Evolutionary conservation across 2,329 filamentous ascomycete species (phyloP).

Genomic region (Amauroascus verrucosus): DNA sequence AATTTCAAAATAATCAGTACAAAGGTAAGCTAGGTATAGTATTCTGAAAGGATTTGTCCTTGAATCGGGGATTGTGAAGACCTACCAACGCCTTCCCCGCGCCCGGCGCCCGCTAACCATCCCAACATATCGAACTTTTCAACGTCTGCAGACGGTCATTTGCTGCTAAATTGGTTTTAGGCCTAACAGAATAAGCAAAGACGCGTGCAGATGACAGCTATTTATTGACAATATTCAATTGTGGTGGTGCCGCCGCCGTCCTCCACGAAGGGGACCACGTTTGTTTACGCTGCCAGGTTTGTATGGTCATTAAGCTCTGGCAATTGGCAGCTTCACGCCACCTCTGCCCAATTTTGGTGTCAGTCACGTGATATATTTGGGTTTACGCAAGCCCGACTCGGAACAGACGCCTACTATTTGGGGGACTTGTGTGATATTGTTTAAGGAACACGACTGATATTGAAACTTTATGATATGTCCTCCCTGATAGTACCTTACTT

Average conservation of each 20-base stretch:
- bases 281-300: slow-evolving; percentile 7
- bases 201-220: slow-evolving; percentile 8
- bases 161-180: background rate
- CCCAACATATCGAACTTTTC: slow-evolving; percentile 23
- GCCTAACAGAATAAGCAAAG: background rate
- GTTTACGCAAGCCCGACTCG: too few species aligned
- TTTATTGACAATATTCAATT: slow-evolving; percentile 1
- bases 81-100: slow-evolving; percentile 16
- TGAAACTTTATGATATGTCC: too few species aligned
- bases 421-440: too few species aligned
- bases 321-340: slow-evolving; percentile 11
- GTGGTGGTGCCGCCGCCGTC: slow-evolving; percentile 4
- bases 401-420: too few species aligned
- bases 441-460: too few species aligned
- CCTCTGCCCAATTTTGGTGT: slow-evolving; percentile 5
- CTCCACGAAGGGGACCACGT: slow-evolving; percentile 10
- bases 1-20: slow-evolving; percentile 17
- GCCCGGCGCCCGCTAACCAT: slow-evolving; percentile 26
- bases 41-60: slow-evolving; percentile 38
- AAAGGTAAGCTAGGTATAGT: slow-evolving; percentile 28
- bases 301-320: background rate
- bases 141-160: background rate
- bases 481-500: too few species aligned
- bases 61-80: background rate
- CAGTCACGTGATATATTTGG: background rate